Percentiles rank a stretch among this genome's conserved stretches.
phyloP scores from a whole-genome alignment of 2,329 filamentous ascomycete genomes.

The Trichocomaceae sp. region DNA sequence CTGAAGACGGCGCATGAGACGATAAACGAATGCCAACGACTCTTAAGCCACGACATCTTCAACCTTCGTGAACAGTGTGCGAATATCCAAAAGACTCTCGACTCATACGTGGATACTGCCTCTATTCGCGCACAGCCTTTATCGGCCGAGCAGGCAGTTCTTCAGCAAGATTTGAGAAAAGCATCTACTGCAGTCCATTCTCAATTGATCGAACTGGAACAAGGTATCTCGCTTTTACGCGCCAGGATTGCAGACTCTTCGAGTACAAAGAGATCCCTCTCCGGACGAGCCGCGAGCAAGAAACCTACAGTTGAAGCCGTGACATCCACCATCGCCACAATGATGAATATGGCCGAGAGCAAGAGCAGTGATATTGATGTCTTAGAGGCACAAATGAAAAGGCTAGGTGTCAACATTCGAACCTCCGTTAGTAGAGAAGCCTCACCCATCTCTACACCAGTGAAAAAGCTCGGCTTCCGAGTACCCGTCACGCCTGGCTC shows the following conservation, averaged over 20 bases:
- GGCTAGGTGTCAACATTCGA: constrained; percentile 49
- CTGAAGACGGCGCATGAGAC: constrained; percentile 64
- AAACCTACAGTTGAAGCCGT: constrained; percentile 87
- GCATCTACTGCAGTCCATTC: constrained; percentile 69
- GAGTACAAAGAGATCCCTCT: constrained; percentile 38
- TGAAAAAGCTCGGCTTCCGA: constrained; percentile 26
- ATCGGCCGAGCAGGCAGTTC: constrained; percentile 73
- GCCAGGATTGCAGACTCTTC: constrained; percentile 62
- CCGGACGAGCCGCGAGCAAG: constrained; percentile 33
- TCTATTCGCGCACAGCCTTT: constrained; percentile 64
- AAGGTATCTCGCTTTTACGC: constrained; percentile 69
- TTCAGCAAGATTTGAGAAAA: constrained; percentile 75
- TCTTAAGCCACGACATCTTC: constrained; percentile 61
- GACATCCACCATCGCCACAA: constrained; percentile 81
- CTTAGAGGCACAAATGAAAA: constrained; percentile 78
- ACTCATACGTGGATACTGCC: constrained; percentile 63
- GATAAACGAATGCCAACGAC: constrained; percentile 59
- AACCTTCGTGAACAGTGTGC: constrained; percentile 68
- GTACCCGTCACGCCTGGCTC: constrained; percentile 35
- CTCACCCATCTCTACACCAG: constrained; percentile 33
- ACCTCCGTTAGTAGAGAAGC: constrained; percentile 28
- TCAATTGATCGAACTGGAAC: constrained; percentile 70
- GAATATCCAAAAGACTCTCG: constrained; percentile 70
- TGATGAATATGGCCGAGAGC: constrained; percentile 88
- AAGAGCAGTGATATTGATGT: constrained; percentile 86